phyloP scores from a whole-genome alignment of 805 yeast species.

The Sugiyamaella lignohabitans region DNA sequence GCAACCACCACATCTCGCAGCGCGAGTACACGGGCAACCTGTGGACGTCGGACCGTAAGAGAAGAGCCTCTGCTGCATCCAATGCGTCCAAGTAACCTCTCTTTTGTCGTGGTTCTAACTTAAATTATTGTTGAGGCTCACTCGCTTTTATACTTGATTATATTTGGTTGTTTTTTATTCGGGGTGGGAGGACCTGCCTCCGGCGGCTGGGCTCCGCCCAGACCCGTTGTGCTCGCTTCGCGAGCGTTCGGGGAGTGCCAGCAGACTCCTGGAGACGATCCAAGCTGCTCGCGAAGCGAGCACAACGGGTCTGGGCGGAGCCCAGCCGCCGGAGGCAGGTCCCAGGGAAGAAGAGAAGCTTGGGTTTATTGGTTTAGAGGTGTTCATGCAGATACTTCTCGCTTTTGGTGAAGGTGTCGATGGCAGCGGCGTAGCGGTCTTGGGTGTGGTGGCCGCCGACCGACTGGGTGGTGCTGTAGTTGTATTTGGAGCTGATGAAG shows the following conservation, averaged over 20 bases:
- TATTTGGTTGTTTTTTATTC: neutral
- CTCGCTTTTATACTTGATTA: neutral
- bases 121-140: neutral
- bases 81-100: slow-evolving; percentile 4
- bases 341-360: neutral
- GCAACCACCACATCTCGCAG: slow-evolving; percentile 9
- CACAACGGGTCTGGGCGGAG: neutral
- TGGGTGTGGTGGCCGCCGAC: slow-evolving; percentile 1
- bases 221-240: no score
- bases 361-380: neutral
- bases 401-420: slow-evolving; percentile 1
- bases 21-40: slow-evolving; percentile 12
- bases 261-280: no score
- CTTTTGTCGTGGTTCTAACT: no score
- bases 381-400: slow-evolving; percentile 1
- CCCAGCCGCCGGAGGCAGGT: slow-evolving; percentile 1
- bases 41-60: slow-evolving; percentile 7
- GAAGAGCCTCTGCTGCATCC: slow-evolving; percentile 9
- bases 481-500: slow-evolving; percentile 12
- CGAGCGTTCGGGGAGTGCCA: no score
- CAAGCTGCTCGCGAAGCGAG: no score
- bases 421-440: neutral
- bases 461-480: neutral
- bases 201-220: no score
- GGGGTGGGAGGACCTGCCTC: no score